phyloP scores from a whole-genome alignment of 2,329 filamentous ascomycete genomes.

The Pyricularia sp. region DNA sequence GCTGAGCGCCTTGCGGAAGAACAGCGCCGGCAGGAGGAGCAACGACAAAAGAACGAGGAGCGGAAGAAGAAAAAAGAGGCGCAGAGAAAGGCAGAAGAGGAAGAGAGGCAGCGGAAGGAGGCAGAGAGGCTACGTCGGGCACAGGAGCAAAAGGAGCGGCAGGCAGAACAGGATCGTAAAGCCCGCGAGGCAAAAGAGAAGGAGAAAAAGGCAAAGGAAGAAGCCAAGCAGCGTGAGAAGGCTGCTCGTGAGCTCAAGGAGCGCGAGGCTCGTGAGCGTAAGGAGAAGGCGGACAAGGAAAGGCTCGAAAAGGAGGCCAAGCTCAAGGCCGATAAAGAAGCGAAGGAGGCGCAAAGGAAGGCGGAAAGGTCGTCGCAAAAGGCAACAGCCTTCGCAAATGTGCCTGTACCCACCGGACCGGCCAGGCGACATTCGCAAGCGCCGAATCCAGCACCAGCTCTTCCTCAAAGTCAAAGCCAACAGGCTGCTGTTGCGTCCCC shows the following conservation, averaged over 20 bases:
- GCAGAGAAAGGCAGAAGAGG: conserved; percentile 82
- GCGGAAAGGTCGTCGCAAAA: conserved; percentile 34
- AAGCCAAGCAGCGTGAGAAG: conserved; percentile 69
- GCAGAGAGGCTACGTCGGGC: conserved; percentile 70
- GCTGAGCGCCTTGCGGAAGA: conserved; percentile 67
- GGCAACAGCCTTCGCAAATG: conserved; percentile 24
- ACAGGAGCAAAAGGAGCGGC: conserved; percentile 77
- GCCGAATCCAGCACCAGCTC: conserved; percentile 32
- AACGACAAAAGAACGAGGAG: conserved; percentile 75
- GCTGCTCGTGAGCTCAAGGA: conserved; percentile 56
- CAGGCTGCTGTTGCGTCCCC: conserved; percentile 62
- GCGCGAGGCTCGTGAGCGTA: conserved; percentile 45
- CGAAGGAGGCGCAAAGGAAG: conserved; percentile 31
- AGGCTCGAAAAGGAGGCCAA: conserved; percentile 37
- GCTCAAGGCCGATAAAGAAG: conserved; percentile 27
- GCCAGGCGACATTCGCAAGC: conserved; percentile 30
- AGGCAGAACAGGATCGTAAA: conserved; percentile 79
- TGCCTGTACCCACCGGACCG: conserved; percentile 21
- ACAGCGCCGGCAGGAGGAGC: conserved; percentile 70
- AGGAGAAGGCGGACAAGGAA: conserved; percentile 54
- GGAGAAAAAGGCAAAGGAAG: conserved; percentile 78
- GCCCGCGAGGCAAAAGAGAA: conserved; percentile 68
- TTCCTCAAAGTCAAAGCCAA: conserved; percentile 56
- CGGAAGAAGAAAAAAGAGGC: conserved; percentile 86
- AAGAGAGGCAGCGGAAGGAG: conserved; percentile 77